phyloP scores from a whole-genome alignment of 2,329 filamentous ascomycete genomes.

The Nemania sp. region DNA sequence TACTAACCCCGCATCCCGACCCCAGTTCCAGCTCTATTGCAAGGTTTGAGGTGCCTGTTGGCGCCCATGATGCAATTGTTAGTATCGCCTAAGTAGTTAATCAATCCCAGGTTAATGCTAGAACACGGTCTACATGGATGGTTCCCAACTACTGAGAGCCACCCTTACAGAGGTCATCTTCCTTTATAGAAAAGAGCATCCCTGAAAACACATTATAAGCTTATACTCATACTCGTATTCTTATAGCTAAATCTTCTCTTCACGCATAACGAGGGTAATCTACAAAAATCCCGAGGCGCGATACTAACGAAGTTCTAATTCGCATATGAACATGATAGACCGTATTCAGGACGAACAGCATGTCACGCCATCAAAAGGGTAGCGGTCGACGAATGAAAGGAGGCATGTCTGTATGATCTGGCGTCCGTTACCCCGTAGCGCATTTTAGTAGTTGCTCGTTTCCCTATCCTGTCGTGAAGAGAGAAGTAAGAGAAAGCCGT shows the following conservation, averaged over 20 bases:
- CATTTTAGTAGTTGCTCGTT: not conserved
- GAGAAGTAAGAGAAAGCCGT: not conserved
- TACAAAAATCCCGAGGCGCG: no score
- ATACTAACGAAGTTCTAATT: not conserved
- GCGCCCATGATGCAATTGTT: not conserved
- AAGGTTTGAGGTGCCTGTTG: not conserved
- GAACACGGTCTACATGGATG: not conserved
- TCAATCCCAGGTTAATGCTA: not conserved
- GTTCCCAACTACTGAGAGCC: conserved; percentile 1
- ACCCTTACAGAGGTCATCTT: not conserved
- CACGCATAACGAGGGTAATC: no score
- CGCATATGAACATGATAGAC: not conserved
- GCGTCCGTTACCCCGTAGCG: not conserved
- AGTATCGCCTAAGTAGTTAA: not conserved
- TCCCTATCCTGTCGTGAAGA: not conserved
- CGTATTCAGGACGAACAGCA: not conserved
- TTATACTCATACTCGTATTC: no score
- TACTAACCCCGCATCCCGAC: not conserved
- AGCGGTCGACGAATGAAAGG: not conserved
- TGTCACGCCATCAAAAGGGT: not conserved
- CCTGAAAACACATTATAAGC: no score
- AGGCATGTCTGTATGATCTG: not conserved
- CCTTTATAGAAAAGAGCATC: not conserved
- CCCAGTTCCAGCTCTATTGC: not conserved
- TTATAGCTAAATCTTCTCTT: no score